Base-by-base conservation (phyloP, 352 stramenopile genomes). In the Aphanomyces astaci region DNA sequence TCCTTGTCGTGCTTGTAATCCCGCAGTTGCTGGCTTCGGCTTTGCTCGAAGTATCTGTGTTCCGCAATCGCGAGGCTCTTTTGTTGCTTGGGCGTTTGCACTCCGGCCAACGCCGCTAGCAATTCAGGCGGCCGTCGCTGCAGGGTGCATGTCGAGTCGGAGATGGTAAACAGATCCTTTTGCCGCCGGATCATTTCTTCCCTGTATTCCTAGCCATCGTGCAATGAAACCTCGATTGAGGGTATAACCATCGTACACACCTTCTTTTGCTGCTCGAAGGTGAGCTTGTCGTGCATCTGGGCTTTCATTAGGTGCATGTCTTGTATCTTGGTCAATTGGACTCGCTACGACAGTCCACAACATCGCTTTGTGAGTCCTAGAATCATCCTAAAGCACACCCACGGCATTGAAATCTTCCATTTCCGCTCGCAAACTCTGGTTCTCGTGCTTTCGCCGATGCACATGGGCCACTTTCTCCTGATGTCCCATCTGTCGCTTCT, bases 1-100 rank as follows among this genome's bases (percentile, higher is more conserved):
- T 80, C 76, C 39, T 81, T 82, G 63, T 91, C 81, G 62, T 86
- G 88, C 25, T 73, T 81, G 53, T 88, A 93, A 64, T 91, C 81
- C 4, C 88, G 65, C 13, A 91, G 65, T 68, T 93, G 82, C 48
- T 90, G 67, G 57, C 77, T 89, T 25, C 79, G 80, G 73, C 88
- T 83, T 60, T 90, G 82, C 17, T 87, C 76, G 4, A 80, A 46
- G 62, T 89, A 78, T 28, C 90, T 78, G 19, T 77, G 76, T 68
- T 92, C 81, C 48, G 85, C 74, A 24, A 66, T 64, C 27, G 68
- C 68, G 33, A 90, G 74, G 19, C 72, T 63, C 66, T 72, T 75
- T 39, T 76, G 75, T 46, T 90, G 78, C 13, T 49, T 51, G 7
- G 30, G 13, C 1, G 78, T 86, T 65, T 76, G 89, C 25, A 75